A percentile compares a stretch with the other conserved stretches of the same genome.
Conservation (phyloP, 1,284 basidiomycete genomes). For the Lignosus rhinocerotis region DNA sequence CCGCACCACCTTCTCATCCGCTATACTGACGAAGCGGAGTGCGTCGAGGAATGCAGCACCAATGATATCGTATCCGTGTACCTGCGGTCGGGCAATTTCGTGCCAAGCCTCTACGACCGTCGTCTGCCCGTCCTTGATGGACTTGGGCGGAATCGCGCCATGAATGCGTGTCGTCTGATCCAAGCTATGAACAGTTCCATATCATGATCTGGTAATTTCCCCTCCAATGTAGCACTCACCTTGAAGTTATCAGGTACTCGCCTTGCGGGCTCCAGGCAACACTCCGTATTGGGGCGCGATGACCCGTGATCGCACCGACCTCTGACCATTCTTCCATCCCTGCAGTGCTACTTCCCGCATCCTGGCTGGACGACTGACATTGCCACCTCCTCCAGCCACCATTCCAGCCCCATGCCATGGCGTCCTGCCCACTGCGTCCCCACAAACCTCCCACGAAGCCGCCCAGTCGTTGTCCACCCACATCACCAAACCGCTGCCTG, state of each 20-base stretch:
- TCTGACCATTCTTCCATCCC: constrained; percentile 62
- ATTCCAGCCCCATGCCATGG: constrained; percentile 87
- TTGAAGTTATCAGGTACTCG: constrained; percentile 80
- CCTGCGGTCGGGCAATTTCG: constrained; percentile 87
- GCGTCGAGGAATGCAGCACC: constrained; percentile 76
- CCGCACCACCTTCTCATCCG: constrained; percentile 91
- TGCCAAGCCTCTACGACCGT: constrained; percentile 59
- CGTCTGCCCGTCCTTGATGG: constrained; percentile 14
- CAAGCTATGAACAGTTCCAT: constrained; percentile 43
- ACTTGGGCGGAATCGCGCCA: constrained; percentile 44
- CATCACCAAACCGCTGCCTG: constrained; percentile 86
- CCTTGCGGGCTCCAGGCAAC: constrained; percentile 84
- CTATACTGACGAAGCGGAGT: constrained; percentile 81
- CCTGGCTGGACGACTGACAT: constrained; percentile 27
- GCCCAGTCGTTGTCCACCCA: constrained; percentile 85
- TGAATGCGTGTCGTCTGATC: constrained; percentile 93
- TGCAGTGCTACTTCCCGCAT: not conserved
- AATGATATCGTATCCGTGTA: constrained; percentile 94
- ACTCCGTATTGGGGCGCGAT: constrained; percentile 76
- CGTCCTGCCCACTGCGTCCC: constrained; percentile 59
- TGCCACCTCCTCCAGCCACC: constrained; percentile 90
- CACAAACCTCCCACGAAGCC: constrained; percentile 90
- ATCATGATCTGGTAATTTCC: not conserved
- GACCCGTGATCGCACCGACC: constrained; percentile 77
- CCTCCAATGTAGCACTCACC: constrained; percentile 49